A percentile compares a stretch with the other conserved stretches of the same genome.
Conservation (phyloP, 331 rosid genomes). For the Arachis monticola region DNA sequence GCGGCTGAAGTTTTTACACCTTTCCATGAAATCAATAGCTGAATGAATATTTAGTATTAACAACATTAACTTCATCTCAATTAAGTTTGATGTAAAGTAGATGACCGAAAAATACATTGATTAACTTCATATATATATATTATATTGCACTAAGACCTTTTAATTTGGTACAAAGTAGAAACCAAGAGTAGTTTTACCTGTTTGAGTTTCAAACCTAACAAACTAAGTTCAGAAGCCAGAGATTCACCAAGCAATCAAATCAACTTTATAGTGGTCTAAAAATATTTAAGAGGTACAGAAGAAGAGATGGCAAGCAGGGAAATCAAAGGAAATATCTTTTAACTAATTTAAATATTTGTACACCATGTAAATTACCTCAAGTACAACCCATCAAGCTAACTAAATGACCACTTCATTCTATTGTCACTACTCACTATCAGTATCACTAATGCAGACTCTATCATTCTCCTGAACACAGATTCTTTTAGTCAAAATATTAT, state of each 20-base stretch:
- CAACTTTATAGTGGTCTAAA: slow-evolving; percentile 17
- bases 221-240: slow-evolving; percentile 14
- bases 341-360: slow-evolving; percentile 20
- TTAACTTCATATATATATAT: slow-evolving; percentile 29
- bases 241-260: slow-evolving; percentile 7
- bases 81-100: slow-evolving; percentile 29
- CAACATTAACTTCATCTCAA: slow-evolving; percentile 6
- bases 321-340: slow-evolving; percentile 15
- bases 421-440: too few species aligned
- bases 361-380: background rate
- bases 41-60: background rate
- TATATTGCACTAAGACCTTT: slow-evolving; percentile 1
- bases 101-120: slow-evolving; percentile 23
- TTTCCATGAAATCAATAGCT: slow-evolving; percentile 26
- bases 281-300: slow-evolving; percentile 15
- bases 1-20: slow-evolving; percentile 22
- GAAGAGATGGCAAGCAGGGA: background rate
- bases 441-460: background rate
- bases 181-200: slow-evolving; percentile 12
- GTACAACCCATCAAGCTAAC: slow-evolving; percentile 8
- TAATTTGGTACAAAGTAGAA: background rate
- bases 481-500: slow-evolving; percentile 16
- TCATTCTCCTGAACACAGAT: slow-evolving; percentile 25
- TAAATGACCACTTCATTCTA: slow-evolving; percentile 29
- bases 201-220: slow-evolving; percentile 3